These are phyloP conservation scores for Aspergillus sp. DNA, from an alignment of 2,329 filamentous ascomycete species.

Conservation along the genomic window DNA sequence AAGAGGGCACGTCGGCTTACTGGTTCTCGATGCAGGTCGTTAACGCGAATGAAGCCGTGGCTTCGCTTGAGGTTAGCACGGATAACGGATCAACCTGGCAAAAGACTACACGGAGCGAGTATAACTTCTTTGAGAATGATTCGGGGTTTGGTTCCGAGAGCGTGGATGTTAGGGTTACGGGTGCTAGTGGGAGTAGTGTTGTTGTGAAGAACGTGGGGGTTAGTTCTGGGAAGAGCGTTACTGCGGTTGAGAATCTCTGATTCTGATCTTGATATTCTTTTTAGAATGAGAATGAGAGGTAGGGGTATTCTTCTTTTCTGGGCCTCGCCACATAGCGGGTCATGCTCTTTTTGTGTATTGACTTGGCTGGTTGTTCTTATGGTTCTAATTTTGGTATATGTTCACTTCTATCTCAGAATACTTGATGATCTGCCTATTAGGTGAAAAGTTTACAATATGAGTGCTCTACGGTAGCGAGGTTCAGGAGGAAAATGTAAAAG, in stretches of 20 bases:
- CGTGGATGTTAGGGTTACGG: constrained; percentile 59
- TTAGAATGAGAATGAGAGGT: neutral
- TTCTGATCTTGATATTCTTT: neutral
- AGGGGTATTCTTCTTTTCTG: neutral
- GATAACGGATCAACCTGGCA: constrained; percentile 61
- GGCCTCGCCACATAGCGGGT: no score
- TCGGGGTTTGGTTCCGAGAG: constrained; percentile 56
- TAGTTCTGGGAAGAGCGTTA: constrained; percentile 18
- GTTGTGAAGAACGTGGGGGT: constrained; percentile 51
- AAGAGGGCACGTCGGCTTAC: constrained; percentile 47
- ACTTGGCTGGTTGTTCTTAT: neutral
- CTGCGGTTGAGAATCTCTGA: constrained; percentile 27
- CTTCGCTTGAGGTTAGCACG: constrained; percentile 60
- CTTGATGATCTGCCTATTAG: neutral
- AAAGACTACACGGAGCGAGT: constrained; percentile 53
- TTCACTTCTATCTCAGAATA: neutral
- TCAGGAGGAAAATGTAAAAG: neutral
- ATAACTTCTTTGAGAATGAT: constrained; percentile 64
- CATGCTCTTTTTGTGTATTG: neutral
- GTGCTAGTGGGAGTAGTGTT: constrained; percentile 51
- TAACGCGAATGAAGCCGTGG: constrained; percentile 59
- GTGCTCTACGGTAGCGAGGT: neutral
- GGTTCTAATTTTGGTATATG: constrained; percentile 7
- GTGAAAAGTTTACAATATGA: neutral
- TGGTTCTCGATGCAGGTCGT: constrained; percentile 66